Evolutionary conservation across 1,284 basidiomycete species (phyloP), one percentile per base, ranked within the genome.

Genomic region (Tilletia walkeri): DNA sequence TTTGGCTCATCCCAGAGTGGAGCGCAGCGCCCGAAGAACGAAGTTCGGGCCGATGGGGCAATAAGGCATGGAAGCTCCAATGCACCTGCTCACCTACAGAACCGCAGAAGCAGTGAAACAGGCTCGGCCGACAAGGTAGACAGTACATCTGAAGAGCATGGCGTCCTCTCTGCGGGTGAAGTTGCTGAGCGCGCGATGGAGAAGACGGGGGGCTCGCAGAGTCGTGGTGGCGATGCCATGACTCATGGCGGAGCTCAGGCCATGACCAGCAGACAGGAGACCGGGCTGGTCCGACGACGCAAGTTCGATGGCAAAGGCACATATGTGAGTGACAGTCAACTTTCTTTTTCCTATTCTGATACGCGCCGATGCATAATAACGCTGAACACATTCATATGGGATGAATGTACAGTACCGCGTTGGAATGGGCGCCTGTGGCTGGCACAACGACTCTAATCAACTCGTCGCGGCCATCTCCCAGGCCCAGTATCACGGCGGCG

Each of bases 361-460:
- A 30, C 24, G 24, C 24, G 24, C 24, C 24, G 24, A 30, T 30
- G 24, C 24, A 30, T 30, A 30, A 2, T 30, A 30, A 30, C 24
- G 24, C 24, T 30, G 24, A 30, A 30, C 24, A 30, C 24, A 30
- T 30, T 30, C 24, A 30, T 30, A 30, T 30, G 24, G 24, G 24
- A 30, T 30, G 24, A 30, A 53, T 34, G 20, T 20, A 24, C 59
- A 63, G 59, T 63, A 63, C 36, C 59, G 59, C 30, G 59, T 63
- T 18, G 59, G 59, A 38, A 63, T 41, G 38, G 59, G 59, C 10
- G 30, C 59, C 18, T 63, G 59, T 20, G 59, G 59, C 18, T 63
- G 59, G 59, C 59, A 63, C 59, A 63, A 63, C 38, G 20, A 63
- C 36, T 63, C 59, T 12, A 6, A 63, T 3, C 59, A 63, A 39